Evolutionary conservation across 176 grass and related monocot genomes (phyloP).

Genomic region (Phyllostachys edulis): DNA sequence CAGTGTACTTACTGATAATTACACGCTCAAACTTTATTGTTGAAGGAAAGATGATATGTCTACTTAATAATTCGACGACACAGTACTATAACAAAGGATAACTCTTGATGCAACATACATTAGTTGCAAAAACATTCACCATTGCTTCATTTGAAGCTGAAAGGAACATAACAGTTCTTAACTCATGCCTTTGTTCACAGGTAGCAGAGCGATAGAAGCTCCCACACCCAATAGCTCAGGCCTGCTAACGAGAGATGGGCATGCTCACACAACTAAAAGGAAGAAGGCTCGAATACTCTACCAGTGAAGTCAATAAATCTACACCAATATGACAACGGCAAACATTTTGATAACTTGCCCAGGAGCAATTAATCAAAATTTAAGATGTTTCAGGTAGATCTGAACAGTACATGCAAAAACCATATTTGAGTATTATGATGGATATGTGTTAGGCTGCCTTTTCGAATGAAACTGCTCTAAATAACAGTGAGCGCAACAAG

Average conservation of each 20-base stretch:
- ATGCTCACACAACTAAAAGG: neutral
- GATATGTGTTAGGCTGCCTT: neutral
- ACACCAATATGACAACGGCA: neutral
- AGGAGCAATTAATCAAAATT: neutral
- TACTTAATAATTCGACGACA: neutral
- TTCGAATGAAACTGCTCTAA: neutral
- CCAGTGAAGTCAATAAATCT: neutral
- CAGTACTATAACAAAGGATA: conserved; percentile 7
- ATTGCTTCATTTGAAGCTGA: conserved; percentile 20
- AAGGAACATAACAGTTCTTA: neutral
- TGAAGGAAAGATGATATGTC: neutral
- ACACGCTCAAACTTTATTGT: neutral
- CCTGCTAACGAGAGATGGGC: neutral
- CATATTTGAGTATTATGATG: neutral
- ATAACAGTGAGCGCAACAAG: neutral
- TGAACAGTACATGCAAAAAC: neutral
- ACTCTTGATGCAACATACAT: neutral
- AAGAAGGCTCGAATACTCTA: conserved; percentile 1
- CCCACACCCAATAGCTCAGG: too few species aligned
- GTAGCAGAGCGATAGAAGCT: neutral
- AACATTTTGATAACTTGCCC: neutral
- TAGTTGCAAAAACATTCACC: conserved; percentile 2
- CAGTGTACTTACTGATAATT: neutral
- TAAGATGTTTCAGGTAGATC: neutral
- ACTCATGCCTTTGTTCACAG: conserved; percentile 1